phyloP scores from a whole-genome alignment of 768 basidiomycete species.

The Melanogaster broomeanus region DNA sequence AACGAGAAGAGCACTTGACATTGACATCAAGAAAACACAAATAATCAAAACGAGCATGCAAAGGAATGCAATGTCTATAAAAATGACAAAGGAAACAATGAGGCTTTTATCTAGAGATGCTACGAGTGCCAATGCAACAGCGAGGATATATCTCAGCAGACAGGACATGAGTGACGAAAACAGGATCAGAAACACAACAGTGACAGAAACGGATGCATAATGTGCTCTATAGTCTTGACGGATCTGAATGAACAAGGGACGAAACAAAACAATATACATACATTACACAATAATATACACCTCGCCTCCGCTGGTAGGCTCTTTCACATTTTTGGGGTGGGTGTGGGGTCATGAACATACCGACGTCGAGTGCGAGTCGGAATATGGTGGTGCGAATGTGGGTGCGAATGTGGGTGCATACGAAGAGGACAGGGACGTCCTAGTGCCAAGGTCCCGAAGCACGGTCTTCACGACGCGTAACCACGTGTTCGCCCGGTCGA shows the following conservation, averaged over 20 bases:
- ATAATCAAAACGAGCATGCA: neutral
- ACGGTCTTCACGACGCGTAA: slow-evolving; percentile 65
- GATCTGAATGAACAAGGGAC: no score
- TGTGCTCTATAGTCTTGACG: neutral
- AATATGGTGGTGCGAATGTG: no score
- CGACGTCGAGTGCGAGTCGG: neutral
- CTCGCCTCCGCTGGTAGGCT: neutral
- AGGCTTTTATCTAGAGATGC: neutral
- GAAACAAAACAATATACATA: slow-evolving; percentile 30
- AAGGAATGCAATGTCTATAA: neutral
- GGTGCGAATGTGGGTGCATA: no score
- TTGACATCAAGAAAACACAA: no score
- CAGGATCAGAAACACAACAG: no score
- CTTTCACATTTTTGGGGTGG: neutral
- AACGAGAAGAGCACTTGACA: no score
- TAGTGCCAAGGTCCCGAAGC: slow-evolving; percentile 51
- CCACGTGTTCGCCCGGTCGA: slow-evolving; percentile 62
- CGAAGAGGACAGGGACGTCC: slow-evolving; percentile 6
- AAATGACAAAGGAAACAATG: neutral
- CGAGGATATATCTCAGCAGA: no score
- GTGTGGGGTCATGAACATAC: slow-evolving; percentile 11
- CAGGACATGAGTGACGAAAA: no score
- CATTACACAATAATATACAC: slow-evolving; percentile 33
- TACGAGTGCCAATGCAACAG: neutral
- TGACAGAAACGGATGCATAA: neutral